A percentile compares a stretch with the other conserved stretches of the same genome.
phyloP scores from a whole-genome alignment of 768 basidiomycete genomes.

The Rossbeevera mucosa region DNA sequence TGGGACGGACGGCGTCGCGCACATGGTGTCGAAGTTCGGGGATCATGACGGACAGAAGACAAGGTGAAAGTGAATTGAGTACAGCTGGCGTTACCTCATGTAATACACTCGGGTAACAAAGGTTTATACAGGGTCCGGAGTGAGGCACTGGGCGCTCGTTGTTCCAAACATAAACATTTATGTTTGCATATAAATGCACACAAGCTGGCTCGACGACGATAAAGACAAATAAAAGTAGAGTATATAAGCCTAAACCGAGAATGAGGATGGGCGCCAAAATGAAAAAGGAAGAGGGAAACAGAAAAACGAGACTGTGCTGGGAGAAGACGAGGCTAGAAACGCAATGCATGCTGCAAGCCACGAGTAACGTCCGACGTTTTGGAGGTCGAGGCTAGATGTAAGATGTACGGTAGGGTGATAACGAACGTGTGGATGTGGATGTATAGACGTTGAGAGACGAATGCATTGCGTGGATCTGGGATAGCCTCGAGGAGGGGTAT shows the following conservation, averaged over 20 bases:
- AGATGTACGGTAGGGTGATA: constrained; percentile 25
- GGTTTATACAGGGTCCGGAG: constrained; percentile 1
- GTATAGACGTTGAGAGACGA: constrained; percentile 21
- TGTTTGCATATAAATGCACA: constrained; percentile 26
- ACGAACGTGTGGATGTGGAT: constrained; percentile 24
- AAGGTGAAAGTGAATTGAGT: background rate
- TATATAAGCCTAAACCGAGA: constrained; percentile 28
- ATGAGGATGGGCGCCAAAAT: background rate
- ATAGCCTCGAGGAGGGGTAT: constrained; percentile 25
- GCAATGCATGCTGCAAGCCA: constrained; percentile 25
- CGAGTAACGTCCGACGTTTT: constrained; percentile 28
- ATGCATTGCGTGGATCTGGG: constrained; percentile 14
- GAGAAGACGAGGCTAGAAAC: constrained; percentile 10
- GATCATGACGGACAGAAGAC: constrained; percentile 19
- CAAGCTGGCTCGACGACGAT: constrained; percentile 23
- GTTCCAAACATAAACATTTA: constrained; percentile 29
- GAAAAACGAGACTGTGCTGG: constrained; percentile 2
- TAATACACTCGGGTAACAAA: constrained; percentile 9
- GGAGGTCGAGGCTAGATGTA: constrained; percentile 15
- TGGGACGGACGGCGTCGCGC: constrained; percentile 28
- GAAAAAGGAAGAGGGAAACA: constrained; percentile 1
- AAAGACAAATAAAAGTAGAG: constrained; percentile 33
- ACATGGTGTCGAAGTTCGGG: constrained; percentile 26
- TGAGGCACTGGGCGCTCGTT: background rate
- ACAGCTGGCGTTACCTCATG: constrained; percentile 18